Evolutionary conservation across 2,329 filamentous ascomycete genomes (phyloP).

Genomic region (Tolypocladium endophyticum): DNA sequence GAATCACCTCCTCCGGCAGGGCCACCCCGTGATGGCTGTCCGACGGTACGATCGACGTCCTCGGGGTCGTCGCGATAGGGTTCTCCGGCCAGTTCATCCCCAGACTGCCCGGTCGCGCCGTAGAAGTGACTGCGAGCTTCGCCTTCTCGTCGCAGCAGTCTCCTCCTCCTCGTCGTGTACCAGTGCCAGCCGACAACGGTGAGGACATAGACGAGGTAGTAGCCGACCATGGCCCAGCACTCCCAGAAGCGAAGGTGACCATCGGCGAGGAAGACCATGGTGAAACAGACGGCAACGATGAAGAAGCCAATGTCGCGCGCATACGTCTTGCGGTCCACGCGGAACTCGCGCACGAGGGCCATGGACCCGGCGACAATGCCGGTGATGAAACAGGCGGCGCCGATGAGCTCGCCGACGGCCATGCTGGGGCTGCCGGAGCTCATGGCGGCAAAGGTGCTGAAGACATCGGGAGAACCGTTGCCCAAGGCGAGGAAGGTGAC

Average conservation of each 20-base stretch:
- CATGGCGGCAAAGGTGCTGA: conserved; percentile 98
- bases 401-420: conserved; percentile 89
- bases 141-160: conserved; percentile 53
- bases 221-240: conserved; percentile 78
- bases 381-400: conserved; percentile 91
- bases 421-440: conserved; percentile 93
- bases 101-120: conserved; percentile 35
- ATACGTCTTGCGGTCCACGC: conserved; percentile 81
- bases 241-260: conserved; percentile 81
- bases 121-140: conserved; percentile 67
- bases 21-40: conserved; percentile 7
- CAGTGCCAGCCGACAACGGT: conserved; percentile 91
- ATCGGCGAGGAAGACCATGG: conserved; percentile 78
- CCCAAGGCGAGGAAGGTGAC: conserved; percentile 96
- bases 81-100: conserved; percentile 43
- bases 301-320: conserved; percentile 90
- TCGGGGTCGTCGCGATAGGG: conserved; percentile 54
- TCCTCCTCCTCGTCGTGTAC: conserved; percentile 55
- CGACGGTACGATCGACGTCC: conserved; percentile 12
- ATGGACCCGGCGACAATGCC: conserved; percentile 94
- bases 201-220: conserved; percentile 81
- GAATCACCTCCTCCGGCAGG: conserved; percentile 22
- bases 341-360: conserved; percentile 92
- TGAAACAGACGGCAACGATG: conserved; percentile 74
- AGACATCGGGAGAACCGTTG: conserved; percentile 96